Evolutionary conservation across 2,329 filamentous ascomycete genomes (phyloP).

Genomic region (Neonectria punicea): DNA sequence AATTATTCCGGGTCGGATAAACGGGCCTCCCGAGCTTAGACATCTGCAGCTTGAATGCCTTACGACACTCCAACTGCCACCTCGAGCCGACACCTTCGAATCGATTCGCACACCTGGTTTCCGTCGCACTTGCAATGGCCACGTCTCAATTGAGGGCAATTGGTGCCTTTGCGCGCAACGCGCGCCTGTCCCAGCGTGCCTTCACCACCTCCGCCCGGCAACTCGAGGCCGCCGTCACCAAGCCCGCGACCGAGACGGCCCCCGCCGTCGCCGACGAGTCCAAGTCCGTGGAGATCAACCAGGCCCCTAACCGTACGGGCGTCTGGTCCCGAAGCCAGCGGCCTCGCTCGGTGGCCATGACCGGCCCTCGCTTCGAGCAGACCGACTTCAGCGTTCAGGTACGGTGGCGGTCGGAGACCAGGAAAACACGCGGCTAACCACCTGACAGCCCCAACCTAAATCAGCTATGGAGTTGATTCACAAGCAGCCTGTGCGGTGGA

Average conservation of each 20-base stretch:
- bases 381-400: slow-evolving; percentile 94
- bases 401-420: slow-evolving; percentile 45
- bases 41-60: slow-evolving; percentile 38
- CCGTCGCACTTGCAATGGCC: slow-evolving; percentile 49
- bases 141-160: slow-evolving; percentile 59
- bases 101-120: slow-evolving; percentile 41
- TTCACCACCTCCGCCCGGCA: slow-evolving; percentile 61
- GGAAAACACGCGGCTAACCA: slow-evolving; percentile 33
- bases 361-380: slow-evolving; percentile 95
- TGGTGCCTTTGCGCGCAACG: slow-evolving; percentile 55
- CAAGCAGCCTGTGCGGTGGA: slow-evolving; percentile 94
- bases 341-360: slow-evolving; percentile 85
- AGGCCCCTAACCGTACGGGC: slow-evolving; percentile 86
- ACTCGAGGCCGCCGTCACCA: slow-evolving; percentile 56
- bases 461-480: slow-evolving; percentile 97
- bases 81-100: slow-evolving; percentile 39
- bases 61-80: slow-evolving; percentile 32
- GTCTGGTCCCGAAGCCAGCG: slow-evolving; percentile 91
- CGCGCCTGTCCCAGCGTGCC: slow-evolving; percentile 57
- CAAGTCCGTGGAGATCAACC: slow-evolving; percentile 64
- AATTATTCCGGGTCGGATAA: slow-evolving; percentile 43
- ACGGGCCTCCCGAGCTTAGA: slow-evolving; percentile 28
- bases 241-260: slow-evolving; percentile 51
- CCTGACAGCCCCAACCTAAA: slow-evolving; percentile 79
- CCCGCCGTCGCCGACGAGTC: slow-evolving; percentile 57